phyloP scores from a whole-genome alignment of 257 asterid genomes.

The Salvia splendens region DNA sequence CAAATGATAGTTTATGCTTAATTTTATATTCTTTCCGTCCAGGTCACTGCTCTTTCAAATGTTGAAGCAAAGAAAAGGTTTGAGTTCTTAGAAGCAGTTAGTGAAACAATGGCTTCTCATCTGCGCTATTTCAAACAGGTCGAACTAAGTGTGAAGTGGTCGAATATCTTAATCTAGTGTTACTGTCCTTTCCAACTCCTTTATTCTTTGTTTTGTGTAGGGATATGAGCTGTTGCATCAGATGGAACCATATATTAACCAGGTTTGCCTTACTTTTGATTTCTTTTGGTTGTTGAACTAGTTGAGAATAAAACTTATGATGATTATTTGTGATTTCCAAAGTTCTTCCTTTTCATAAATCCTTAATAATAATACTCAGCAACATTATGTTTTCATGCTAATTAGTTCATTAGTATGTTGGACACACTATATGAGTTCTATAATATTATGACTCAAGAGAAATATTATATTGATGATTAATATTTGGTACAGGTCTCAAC shows the following conservation, averaged over 20 bases:
- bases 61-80: slow-evolving; percentile 97
- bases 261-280: slow-evolving; percentile 51
- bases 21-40: slow-evolving; percentile 34
- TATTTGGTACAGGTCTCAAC: slow-evolving; percentile 73
- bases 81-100: slow-evolving; percentile 96
- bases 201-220: slow-evolving; percentile 45
- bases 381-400: not conserved
- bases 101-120: slow-evolving; percentile 98
- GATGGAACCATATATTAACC: slow-evolving; percentile 99
- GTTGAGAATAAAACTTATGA: not conserved
- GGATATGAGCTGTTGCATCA: slow-evolving; percentile 98
- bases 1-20: slow-evolving; percentile 2
- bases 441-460: slow-evolving; percentile 8
- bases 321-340: slow-evolving; percentile 9
- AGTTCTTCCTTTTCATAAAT: slow-evolving; percentile 9
- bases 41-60: slow-evolving; percentile 89
- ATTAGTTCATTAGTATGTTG: slow-evolving; percentile 12
- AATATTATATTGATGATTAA: slow-evolving; percentile 28
- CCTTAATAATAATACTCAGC: not conserved
- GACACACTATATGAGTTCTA: not conserved
- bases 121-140: slow-evolving; percentile 99
- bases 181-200: slow-evolving; percentile 24
- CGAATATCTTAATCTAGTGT: slow-evolving; percentile 15
- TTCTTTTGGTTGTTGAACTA: slow-evolving; percentile 28
- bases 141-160: slow-evolving; percentile 39